Evolutionary conservation across 2,329 filamentous ascomycete genomes (phyloP).

Genomic region (Trichoderma sp.): DNA sequence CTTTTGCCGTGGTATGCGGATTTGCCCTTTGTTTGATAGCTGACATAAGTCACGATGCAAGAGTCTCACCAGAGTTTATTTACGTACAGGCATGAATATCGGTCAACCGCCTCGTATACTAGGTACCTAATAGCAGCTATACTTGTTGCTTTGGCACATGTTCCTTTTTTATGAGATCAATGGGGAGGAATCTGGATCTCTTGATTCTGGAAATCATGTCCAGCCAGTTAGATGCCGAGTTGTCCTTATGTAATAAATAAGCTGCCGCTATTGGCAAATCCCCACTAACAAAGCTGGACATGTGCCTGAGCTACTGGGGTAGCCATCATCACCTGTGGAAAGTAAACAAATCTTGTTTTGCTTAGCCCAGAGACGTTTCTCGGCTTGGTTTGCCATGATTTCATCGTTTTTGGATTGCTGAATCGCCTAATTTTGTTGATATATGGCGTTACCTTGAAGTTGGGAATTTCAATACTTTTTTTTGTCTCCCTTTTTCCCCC

Average conservation of each 20-base stretch:
- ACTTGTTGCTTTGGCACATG: too few relatives aligned
- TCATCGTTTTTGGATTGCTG: neutral
- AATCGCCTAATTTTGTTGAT: neutral
- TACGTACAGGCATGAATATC: neutral
- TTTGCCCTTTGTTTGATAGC: neutral
- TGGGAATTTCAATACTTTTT: neutral
- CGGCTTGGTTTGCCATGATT: neutral
- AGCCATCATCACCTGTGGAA: neutral
- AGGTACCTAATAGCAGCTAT: too few relatives aligned
- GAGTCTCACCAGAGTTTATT: neutral
- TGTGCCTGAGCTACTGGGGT: neutral
- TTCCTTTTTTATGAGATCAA: neutral
- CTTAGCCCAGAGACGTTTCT: neutral
- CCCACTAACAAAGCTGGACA: neutral
- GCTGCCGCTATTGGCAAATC: neutral
- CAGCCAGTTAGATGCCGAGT: neutral
- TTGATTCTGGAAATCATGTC: neutral
- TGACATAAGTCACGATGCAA: neutral
- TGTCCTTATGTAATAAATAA: neutral
- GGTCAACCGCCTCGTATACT: neutral
- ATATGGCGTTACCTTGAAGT: neutral
- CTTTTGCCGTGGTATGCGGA: neutral
- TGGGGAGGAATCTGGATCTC: neutral
- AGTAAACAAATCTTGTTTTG: constrained; percentile 9
- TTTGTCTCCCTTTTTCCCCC: neutral